phyloP scores from a whole-genome alignment of 1,284 basidiomycete genomes.

The Ustilago hordei region DNA sequence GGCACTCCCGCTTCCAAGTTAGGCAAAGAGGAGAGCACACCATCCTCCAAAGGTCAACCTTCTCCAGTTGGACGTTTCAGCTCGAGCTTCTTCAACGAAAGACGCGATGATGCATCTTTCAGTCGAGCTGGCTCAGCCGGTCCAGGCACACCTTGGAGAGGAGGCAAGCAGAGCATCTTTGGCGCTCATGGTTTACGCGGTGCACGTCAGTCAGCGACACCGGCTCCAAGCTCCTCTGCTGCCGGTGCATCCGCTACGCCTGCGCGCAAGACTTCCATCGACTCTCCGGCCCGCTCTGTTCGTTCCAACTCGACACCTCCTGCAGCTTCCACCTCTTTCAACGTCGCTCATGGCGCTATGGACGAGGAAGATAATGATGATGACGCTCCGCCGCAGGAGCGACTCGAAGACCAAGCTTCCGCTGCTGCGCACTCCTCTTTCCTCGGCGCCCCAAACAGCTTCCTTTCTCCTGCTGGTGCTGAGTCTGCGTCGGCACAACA shows the following conservation, averaged over 20 bases:
- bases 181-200: conserved; percentile 59
- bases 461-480: conserved; percentile 9
- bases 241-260: conserved; percentile 24
- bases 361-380: conserved; percentile 53
- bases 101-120: conserved; percentile 41
- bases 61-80: conserved; percentile 55
- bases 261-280: conserved; percentile 35
- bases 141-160: conserved; percentile 39
- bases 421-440: conserved; percentile 24
- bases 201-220: conserved; percentile 42
- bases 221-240: conserved; percentile 22
- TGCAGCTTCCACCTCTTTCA: conserved; percentile 30
- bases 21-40: conserved; percentile 40
- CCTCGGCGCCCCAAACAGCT: conserved; percentile 15
- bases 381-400: conserved; percentile 48
- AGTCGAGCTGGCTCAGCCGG: conserved; percentile 33
- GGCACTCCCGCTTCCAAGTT: conserved; percentile 55
- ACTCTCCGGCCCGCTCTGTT: conserved; percentile 32
- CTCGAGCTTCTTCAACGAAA: conserved; percentile 59
- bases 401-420: conserved; percentile 47
- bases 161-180: conserved; percentile 61
- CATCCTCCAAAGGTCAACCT: conserved; percentile 37
- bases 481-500: conserved; percentile 20
- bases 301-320: conserved; percentile 47
- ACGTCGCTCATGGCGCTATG: conserved; percentile 22